Percentiles rank a stretch among this genome's conserved stretches.
Evolutionary conservation across 768 basidiomycete genomes (phyloP).

Genomic region (Kwoniella sp.): DNA sequence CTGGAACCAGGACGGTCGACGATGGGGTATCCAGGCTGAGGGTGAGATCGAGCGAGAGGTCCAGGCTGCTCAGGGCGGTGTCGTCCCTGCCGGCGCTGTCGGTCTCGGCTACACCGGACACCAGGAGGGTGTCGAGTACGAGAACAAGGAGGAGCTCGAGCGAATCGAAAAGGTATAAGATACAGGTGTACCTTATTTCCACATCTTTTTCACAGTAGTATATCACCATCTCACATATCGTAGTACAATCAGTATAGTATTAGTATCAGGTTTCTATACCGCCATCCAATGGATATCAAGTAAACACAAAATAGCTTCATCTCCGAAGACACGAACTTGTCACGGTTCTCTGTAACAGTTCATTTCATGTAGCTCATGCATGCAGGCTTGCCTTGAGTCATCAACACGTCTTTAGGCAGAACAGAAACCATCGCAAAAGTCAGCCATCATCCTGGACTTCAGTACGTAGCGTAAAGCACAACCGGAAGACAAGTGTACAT

Average conservation of each 20-base stretch:
- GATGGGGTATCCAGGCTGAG: conserved; percentile 17
- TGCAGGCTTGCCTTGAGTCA: conserved; percentile 3
- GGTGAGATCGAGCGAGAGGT: conserved; percentile 18
- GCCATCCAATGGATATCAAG: not conserved
- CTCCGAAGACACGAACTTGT: not conserved
- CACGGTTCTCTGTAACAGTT: conserved; percentile 7
- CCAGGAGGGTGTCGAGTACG: conserved; percentile 11
- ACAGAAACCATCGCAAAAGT: too few relatives aligned
- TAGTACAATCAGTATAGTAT: not conserved
- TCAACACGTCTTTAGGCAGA: not conserved
- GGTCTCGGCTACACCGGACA: conserved; percentile 27
- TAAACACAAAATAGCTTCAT: not conserved
- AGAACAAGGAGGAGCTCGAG: conserved; percentile 25
- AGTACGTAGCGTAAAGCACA: too few relatives aligned
- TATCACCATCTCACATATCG: not conserved
- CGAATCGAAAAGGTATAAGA: conserved; percentile 25
- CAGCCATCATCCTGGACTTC: too few relatives aligned
- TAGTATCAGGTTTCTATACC: not conserved
- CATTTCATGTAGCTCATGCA: conserved; percentile 14
- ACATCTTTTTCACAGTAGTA: not conserved
- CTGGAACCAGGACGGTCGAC: conserved; percentile 49
- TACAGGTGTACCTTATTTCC: not conserved
- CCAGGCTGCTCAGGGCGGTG: conserved; percentile 19
- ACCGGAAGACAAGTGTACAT: too few relatives aligned
- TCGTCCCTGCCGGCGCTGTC: conserved; percentile 23